Conservation (phyloP, 352 stramenopile genomes). For the Pythium brachiatum region DNA sequence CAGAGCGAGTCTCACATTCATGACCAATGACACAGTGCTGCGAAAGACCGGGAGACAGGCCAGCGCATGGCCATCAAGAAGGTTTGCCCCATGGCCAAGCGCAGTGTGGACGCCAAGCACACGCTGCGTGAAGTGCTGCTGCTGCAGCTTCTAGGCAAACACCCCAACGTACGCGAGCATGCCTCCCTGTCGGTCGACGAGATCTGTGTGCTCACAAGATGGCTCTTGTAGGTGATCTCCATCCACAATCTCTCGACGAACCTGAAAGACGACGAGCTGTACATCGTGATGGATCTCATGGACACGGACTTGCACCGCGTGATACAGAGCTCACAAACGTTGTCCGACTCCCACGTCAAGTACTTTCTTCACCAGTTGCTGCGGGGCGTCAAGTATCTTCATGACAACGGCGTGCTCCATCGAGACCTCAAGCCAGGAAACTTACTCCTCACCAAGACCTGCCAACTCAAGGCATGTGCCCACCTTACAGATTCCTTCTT, state of each 20-base stretch:
- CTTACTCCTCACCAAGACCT: conserved; percentile 73
- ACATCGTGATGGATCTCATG: conserved; percentile 95
- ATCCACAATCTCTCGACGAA: conserved; percentile 85
- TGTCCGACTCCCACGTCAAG: conserved; percentile 76
- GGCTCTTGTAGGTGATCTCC: conserved; percentile 63
- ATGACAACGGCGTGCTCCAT: conserved; percentile 77
- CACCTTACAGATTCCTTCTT: too few relatives aligned
- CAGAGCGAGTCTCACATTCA: not conserved
- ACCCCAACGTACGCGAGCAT: conserved; percentile 59
- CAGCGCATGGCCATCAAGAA: conserved; percentile 91
- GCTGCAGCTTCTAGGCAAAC: conserved; percentile 82
- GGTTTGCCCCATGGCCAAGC: conserved; percentile 84
- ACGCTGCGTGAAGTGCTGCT: conserved; percentile 87
- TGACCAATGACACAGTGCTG: conserved; percentile 38
- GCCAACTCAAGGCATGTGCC: conserved; percentile 56
- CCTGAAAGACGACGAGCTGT: conserved; percentile 91
- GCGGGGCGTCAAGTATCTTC: conserved; percentile 75
- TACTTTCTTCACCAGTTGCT: conserved; percentile 94
- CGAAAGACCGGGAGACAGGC: conserved; percentile 68
- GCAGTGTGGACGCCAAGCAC: conserved; percentile 81
- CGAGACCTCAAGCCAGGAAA: conserved; percentile 85
- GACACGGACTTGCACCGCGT: conserved; percentile 92
- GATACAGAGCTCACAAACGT: conserved; percentile 76
- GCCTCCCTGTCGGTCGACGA: not conserved
- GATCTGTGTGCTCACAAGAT: not conserved